Conservation (phyloP, 2,329 filamentous ascomycete genomes). For the Metarhizium sp. region DNA sequence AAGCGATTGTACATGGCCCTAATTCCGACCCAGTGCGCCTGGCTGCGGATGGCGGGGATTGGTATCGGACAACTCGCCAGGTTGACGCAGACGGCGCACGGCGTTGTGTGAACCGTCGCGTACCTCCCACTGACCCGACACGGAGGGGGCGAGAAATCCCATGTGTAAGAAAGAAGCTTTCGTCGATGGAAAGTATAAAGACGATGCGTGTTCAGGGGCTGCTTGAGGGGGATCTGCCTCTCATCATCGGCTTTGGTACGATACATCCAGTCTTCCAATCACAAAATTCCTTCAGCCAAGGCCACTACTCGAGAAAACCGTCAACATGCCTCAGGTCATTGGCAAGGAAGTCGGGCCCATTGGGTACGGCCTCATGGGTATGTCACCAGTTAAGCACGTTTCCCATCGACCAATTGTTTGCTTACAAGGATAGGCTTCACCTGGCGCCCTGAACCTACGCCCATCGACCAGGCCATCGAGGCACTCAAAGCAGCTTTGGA, state of each 20-base stretch:
- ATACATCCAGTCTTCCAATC: not conserved
- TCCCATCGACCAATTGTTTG: not conserved
- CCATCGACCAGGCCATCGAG: slow-evolving; percentile 39
- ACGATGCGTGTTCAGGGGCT: not conserved
- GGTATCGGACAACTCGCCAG: too few species aligned
- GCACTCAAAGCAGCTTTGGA: slow-evolving; percentile 45
- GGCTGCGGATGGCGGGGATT: not conserved
- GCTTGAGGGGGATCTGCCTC: not conserved
- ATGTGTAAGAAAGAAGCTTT: not conserved
- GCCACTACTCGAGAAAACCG: too few species aligned
- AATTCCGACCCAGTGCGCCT: not conserved
- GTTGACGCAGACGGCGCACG: too few species aligned
- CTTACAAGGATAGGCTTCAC: slow-evolving; percentile 26
- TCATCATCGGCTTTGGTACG: not conserved
- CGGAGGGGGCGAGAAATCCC: not conserved
- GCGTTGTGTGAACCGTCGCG: not conserved
- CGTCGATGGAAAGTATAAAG: not conserved
- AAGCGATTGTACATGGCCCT: not conserved
- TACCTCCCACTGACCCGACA: not conserved
- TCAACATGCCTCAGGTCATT: slow-evolving; percentile 9
- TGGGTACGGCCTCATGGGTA: slow-evolving; percentile 48
- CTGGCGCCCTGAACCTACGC: slow-evolving; percentile 28
- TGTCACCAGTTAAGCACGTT: slow-evolving; percentile 8
- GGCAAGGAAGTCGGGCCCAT: slow-evolving; percentile 37
- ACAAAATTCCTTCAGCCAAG: too few species aligned